Evolutionary conservation across 1,284 basidiomycete species (phyloP), one percentile per base, ranked within the genome.

Genomic region (Cutaneotrichosporon sp.): DNA sequence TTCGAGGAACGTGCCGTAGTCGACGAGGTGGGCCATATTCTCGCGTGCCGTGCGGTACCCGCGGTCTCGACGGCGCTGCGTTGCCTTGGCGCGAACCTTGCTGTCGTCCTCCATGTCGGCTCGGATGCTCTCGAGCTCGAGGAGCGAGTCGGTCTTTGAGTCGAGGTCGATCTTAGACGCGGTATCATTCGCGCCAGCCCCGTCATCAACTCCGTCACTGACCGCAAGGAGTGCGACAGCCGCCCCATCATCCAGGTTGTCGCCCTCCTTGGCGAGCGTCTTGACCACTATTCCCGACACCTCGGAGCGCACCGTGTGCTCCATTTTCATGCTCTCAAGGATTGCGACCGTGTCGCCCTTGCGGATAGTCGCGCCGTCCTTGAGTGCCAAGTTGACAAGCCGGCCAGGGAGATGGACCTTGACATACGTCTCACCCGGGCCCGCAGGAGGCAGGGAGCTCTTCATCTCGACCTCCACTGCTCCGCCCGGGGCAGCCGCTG

Each of bases 321-420:
- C 66, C 66, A 68, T 68, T 60, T 68, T 68, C 66, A 68, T 68
- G 58, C 62, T 64, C 57, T 68, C 66, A 31, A 68, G 60, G 13
- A 65, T 65, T 5, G 64, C 56, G 3, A 68, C 60, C 2, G 52
- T 42, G 57, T 65, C 66, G 57, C 62, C 66, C 59, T 59, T 57
- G 31, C 49, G 21, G 2, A 68, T 38, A 16, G 26, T 42, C 6
- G 16, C 49, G 40, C 66, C 66, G 31, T 61, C 59, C 36, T 57
- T 56, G 40, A 63, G 61, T 6, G 49, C 42, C 6, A 68, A 32
- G 18, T 47, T 58, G 26, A 68, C 60, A 9, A 68, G 42, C 22
- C 66, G 66, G 21, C 66, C 66, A n/a, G 66, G 59, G 14, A 68
- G 62, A 53, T 68, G 66, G 16, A 55, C 60, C 40, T 46, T 58